Conservation (phyloP, 2,329 filamentous ascomycete species). For the Chaetomiaceae sp. region DNA sequence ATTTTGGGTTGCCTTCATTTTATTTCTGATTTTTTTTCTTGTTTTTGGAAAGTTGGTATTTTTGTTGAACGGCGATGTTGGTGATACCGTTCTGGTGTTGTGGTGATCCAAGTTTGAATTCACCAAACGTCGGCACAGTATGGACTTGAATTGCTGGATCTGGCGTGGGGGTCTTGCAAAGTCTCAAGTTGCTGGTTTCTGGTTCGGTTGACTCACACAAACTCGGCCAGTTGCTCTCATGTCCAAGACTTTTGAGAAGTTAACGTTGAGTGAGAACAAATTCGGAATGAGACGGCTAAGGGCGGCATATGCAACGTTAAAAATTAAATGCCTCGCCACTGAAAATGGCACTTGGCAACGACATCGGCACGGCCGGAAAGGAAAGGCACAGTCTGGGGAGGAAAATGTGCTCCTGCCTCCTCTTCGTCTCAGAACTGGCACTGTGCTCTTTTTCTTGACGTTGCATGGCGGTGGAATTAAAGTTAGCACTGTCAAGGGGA, state of each 20-base stretch:
- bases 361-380: conserved; percentile 15
- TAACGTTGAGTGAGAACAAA: background rate
- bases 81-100: background rate
- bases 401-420: background rate
- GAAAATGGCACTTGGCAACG: background rate
- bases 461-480: background rate
- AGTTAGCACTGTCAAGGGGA: background rate
- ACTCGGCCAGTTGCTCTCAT: too few species aligned
- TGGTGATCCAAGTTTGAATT: background rate
- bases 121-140: too few species aligned
- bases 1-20: conserved; percentile 26
- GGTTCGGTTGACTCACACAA: too few species aligned
- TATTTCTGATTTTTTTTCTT: background rate
- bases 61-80: background rate
- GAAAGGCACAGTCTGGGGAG: background rate
- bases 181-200: too few species aligned
- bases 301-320: conserved; percentile 8
- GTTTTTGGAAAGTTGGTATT: background rate
- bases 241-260: background rate
- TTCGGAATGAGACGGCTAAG: conserved; percentile 13
- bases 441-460: background rate
- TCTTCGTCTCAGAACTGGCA: background rate
- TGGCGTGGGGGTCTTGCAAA: too few species aligned
- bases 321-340: conserved; percentile 18
- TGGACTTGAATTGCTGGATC: too few species aligned